Evolutionary conservation across 352 stramenopile species (phyloP).

Genomic region (Thalassiosira exigua): DNA sequence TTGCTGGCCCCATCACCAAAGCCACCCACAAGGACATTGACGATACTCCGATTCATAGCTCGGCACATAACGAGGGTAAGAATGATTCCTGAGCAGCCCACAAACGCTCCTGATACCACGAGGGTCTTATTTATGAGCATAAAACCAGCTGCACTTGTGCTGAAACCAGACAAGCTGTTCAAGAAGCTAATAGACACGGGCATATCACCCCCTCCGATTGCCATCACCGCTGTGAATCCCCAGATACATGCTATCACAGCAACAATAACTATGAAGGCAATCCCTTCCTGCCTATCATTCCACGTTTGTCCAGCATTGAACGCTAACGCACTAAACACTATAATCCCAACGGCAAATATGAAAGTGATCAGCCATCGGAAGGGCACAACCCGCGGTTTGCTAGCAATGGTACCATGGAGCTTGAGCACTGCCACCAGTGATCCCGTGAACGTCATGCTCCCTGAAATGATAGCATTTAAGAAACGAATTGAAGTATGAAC

Average conservation of each 20-base stretch:
- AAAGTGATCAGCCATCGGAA: conserved; percentile 38
- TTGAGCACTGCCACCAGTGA: conserved; percentile 57
- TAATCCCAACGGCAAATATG: conserved; percentile 44
- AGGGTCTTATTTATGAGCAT: conserved; percentile 65
- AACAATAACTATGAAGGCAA: conserved; percentile 60
- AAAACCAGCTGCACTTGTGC: conserved; percentile 55
- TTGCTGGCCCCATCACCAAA: conserved; percentile 51
- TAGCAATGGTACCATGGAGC: conserved; percentile 59
- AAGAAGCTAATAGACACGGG: conserved; percentile 64
- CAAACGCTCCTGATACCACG: conserved; percentile 59
- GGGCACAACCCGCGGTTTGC: conserved; percentile 48
- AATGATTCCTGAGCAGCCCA: conserved; percentile 63
- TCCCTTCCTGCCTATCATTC: conserved; percentile 54
- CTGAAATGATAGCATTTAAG: no score
- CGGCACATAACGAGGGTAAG: conserved; percentile 57
- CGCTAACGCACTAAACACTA: conserved; percentile 48
- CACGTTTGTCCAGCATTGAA: conserved; percentile 59
- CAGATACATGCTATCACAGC: conserved; percentile 45
- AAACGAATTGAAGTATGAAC: no score
- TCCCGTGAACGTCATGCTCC: conserved; percentile 69
- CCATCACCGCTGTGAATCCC: conserved; percentile 59
- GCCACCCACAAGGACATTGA: conserved; percentile 57
- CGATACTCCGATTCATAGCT: conserved; percentile 62
- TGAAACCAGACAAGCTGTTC: conserved; percentile 62
- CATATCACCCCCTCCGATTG: conserved; percentile 64